A percentile compares a stretch with the other conserved stretches of the same genome.
Conservation (phyloP, 176 grass and related monocot species). For the Tuctoria greenei region DNA sequence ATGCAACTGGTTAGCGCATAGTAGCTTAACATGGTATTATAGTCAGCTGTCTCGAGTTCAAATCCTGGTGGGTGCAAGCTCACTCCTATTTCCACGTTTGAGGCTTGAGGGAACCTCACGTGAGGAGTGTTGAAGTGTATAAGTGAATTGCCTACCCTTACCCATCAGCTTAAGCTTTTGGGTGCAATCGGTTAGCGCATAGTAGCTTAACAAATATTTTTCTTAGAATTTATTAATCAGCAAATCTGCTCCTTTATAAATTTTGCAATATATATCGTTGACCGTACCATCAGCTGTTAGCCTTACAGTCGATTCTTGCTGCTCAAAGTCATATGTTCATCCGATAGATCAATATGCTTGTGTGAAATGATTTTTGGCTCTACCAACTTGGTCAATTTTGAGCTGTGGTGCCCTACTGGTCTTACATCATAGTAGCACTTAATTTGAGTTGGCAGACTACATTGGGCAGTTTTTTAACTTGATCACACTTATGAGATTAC, state of each 20-base stretch:
- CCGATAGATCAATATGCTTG: conserved; percentile 10
- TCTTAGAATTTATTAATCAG: conserved; percentile 8
- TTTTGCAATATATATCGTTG: background rate
- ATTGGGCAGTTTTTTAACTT: background rate
- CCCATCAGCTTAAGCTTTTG: no score
- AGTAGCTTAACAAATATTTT: no score
- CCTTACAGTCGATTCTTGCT: conserved; percentile 10
- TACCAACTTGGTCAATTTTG: conserved; percentile 9
- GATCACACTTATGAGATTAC: background rate
- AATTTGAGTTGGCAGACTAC: background rate
- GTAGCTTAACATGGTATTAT: no score
- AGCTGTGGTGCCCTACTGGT: background rate
- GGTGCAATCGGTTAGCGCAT: no score
- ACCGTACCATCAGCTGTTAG: background rate
- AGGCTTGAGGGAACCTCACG: no score
- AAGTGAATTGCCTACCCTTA: no score
- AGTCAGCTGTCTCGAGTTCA: no score
- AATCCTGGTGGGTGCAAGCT: no score
- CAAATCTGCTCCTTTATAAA: background rate
- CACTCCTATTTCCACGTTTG: no score
- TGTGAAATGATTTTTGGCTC: conserved; percentile 11
- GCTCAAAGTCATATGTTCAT: conserved; percentile 10
- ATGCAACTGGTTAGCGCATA: no score
- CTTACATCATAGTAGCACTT: conserved; percentile 10
- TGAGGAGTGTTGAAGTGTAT: no score